Evolutionary conservation across 805 yeast species (phyloP).

Genomic region (Wickerhamomyces rabaulensis): DNA sequence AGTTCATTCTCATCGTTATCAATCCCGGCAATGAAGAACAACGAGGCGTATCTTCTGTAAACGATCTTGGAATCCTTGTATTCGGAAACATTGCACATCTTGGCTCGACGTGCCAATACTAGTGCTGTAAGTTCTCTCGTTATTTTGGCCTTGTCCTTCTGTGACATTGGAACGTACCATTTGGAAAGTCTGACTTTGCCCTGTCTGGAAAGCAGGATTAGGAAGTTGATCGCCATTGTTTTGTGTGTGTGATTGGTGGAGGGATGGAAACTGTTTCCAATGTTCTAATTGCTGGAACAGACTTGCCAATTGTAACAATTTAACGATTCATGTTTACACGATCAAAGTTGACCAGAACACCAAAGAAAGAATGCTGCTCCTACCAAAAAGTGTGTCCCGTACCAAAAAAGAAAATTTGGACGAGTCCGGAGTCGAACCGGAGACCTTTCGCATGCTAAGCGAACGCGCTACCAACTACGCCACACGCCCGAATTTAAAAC

Average conservation of each 20-base stretch:
- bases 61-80: constrained; percentile 66
- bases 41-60: constrained; percentile 88
- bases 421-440: constrained; percentile 76
- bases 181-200: constrained; percentile 91
- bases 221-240: constrained; percentile 69
- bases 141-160: constrained; percentile 79
- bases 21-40: constrained; percentile 85
- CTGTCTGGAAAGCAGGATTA: constrained; percentile 83
- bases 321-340: too few relatives aligned
- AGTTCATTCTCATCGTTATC: constrained; percentile 84
- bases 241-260: neutral
- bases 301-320: too few relatives aligned
- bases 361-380: neutral
- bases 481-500: constrained; percentile 50
- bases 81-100: constrained; percentile 60
- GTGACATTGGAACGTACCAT: constrained; percentile 85
- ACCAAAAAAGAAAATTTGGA: constrained; percentile 34
- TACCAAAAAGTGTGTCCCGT: neutral
- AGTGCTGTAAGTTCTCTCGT: constrained; percentile 82
- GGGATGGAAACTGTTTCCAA: too few relatives aligned
- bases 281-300: too few relatives aligned
- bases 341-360: neutral
- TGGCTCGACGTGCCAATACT: constrained; percentile 78
- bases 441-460: constrained; percentile 78
- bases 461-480: constrained; percentile 83